These are phyloP conservation scores for Ceriops decandra DNA, from an alignment of 345 rosid genomes.

Conservation along the genomic window DNA sequence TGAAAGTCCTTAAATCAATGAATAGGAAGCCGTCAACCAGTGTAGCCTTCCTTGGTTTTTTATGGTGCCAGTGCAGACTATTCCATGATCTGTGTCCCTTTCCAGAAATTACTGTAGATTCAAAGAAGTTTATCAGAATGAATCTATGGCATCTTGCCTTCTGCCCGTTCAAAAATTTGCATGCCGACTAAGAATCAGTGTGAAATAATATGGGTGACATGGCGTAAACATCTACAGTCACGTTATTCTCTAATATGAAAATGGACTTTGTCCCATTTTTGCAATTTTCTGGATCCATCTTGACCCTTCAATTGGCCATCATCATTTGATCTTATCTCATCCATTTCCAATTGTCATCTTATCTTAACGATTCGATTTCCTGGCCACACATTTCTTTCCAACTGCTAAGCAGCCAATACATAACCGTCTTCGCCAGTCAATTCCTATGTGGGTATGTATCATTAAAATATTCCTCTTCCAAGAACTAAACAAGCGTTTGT, in stretches of 20 bases:
- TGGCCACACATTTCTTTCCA: too few species aligned
- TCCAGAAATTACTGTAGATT: neutral
- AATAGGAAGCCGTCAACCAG: neutral
- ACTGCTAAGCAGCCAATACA: too few species aligned
- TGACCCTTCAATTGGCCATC: neutral
- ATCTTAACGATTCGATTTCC: neutral
- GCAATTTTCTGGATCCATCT: neutral
- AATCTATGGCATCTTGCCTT: neutral
- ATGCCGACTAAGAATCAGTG: too few species aligned
- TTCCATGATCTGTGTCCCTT: neutral
- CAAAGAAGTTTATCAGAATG: neutral
- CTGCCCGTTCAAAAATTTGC: neutral
- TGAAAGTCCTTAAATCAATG: neutral
- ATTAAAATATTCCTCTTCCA: too few species aligned
- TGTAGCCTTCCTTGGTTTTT: neutral
- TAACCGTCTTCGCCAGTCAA: too few species aligned
- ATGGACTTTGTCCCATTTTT: slow-evolving; percentile 10
- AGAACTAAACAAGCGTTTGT: slow-evolving; percentile 34
- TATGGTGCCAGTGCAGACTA: neutral
- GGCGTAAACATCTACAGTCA: too few species aligned
- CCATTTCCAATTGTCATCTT: neutral
- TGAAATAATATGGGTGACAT: too few species aligned
- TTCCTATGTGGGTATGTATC: too few species aligned
- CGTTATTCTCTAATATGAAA: neutral
- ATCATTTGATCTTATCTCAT: neutral